A percentile compares a stretch with the other conserved stretches of the same genome.
Conservation (phyloP, 768 basidiomycete genomes). For the Albatrellus ellisii region DNA sequence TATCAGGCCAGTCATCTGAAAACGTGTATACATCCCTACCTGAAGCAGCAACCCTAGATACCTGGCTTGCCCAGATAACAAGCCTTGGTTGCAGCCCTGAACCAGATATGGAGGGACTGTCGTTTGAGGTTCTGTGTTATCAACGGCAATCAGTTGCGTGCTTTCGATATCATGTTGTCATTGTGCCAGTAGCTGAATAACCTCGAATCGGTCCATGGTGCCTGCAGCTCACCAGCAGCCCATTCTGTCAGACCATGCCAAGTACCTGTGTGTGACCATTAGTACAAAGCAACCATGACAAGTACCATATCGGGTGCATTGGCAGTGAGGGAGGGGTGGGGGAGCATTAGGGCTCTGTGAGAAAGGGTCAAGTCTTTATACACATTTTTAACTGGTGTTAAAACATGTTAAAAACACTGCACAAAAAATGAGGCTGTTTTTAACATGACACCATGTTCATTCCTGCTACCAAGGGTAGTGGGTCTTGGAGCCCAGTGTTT, state of each 20-base stretch:
- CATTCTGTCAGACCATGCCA: conserved; percentile 79
- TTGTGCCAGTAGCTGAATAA: background rate
- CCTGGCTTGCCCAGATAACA: conserved; percentile 68
- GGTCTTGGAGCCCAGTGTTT: too few species aligned
- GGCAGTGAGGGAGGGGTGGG: conserved; percentile 81
- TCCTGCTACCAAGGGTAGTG: too few species aligned
- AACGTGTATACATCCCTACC: conserved; percentile 19
- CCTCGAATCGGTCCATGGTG: conserved; percentile 49
- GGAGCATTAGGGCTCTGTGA: too few species aligned
- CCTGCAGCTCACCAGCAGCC: conserved; percentile 71
- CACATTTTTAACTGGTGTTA: too few species aligned
- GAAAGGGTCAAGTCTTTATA: too few species aligned
- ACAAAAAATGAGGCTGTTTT: too few species aligned
- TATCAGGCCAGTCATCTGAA: conserved; percentile 12
- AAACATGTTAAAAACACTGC: too few species aligned
- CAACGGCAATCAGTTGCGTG: conserved; percentile 70
- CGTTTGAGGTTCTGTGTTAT: conserved; percentile 91
- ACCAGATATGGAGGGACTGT: conserved; percentile 71
- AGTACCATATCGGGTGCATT: conserved; percentile 82
- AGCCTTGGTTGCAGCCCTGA: conserved; percentile 57
- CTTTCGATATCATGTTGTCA: conserved; percentile 48
- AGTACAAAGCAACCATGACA: conserved; percentile 60
- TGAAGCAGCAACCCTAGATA: conserved; percentile 57
- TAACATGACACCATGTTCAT: too few species aligned
- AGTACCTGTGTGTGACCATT: conserved; percentile 85